Base-by-base conservation (phyloP, 2,329 filamentous ascomycete species). In the Penicillium sp. region DNA sequence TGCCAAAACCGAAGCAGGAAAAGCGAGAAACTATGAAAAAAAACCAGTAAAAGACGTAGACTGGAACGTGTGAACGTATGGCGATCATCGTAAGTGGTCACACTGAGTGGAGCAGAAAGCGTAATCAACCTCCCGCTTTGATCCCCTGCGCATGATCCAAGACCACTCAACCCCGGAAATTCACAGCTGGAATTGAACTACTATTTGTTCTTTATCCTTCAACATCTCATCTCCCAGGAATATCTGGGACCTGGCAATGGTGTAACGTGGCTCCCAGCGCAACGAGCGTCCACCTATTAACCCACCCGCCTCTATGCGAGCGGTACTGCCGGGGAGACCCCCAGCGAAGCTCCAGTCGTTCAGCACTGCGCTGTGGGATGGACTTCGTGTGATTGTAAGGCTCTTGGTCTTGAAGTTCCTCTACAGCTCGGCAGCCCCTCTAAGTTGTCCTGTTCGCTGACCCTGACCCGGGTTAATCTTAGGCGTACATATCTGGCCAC, bases 401-500 rank as follows among this genome's bases (percentile, higher is more conserved):
- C 35, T 23, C 15, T 6, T 14, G 12, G n/a, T 15, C 6, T 18
- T 37, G 12, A 4, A 14, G 1, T 1, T 20, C 20, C 23, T 22
- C 4, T 20, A 4, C 59, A 37, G 57, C 51, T 47, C 9, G 37
- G 4, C 37, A 9, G 18, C 37, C 11, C 20, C 31, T 29, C 18
- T 2, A 20, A 29, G 6, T 44, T 29, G 11, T 56, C 9, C 51
- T 33, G 22, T 35, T 25, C 15, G 26, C 40, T 35, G 25, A 51
- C 35, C 61, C 51, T 53, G 35, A 61, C 49, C 55, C 35, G 59
- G 53, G 27, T 55, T 46, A 48, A 53, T 42, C 43, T 27, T 67
- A 95, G 90, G 85, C 86, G 49, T 99, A 97, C 76, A 89, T 97
- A 62, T 94, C 90, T 57, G 93, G 93, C 67, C 89, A 88, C 74